phyloP scores from a whole-genome alignment of 192 early-diverging fungal species.

The Irineochytrium annulatum region DNA sequence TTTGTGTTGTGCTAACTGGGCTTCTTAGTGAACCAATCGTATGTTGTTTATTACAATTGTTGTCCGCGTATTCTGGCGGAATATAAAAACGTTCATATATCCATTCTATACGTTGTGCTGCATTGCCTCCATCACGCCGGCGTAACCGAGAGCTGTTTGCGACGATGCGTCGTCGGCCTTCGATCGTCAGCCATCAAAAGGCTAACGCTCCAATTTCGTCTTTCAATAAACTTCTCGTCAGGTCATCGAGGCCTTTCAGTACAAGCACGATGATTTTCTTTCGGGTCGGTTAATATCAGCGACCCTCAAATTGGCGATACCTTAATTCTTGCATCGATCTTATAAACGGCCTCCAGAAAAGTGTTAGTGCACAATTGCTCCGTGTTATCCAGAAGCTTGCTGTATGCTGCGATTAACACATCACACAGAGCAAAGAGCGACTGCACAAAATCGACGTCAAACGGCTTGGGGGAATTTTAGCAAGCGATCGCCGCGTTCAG shows the following conservation, averaged over 20 bases:
- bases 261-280: slow-evolving; percentile 2
- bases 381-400: slow-evolving; percentile 30
- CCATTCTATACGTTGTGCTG: too few relatives aligned
- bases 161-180: too few relatives aligned
- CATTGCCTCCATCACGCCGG: too few relatives aligned
- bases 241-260: slow-evolving; percentile 5
- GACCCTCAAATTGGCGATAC: slow-evolving; percentile 9
- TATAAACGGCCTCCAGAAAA: slow-evolving; percentile 26
- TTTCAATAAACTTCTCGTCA: too few relatives aligned
- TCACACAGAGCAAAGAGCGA: slow-evolving; percentile 36
- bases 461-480: slow-evolving; percentile 19
- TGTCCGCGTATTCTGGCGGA: too few relatives aligned
- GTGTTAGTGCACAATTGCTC: slow-evolving; percentile 28
- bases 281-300: neutral
- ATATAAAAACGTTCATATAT: too few relatives aligned
- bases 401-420: slow-evolving; percentile 34
- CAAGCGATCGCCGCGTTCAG: neutral
- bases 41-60: too few relatives aligned
- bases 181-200: too few relatives aligned
- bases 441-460: slow-evolving; percentile 35
- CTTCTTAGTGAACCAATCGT: too few relatives aligned
- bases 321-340: slow-evolving; percentile 35
- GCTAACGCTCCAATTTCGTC: too few relatives aligned
- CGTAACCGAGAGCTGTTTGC: too few relatives aligned
- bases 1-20: too few relatives aligned